phyloP scores from a whole-genome alignment of 2,329 filamentous ascomycete genomes.

The Trichocomaceae sp. region DNA sequence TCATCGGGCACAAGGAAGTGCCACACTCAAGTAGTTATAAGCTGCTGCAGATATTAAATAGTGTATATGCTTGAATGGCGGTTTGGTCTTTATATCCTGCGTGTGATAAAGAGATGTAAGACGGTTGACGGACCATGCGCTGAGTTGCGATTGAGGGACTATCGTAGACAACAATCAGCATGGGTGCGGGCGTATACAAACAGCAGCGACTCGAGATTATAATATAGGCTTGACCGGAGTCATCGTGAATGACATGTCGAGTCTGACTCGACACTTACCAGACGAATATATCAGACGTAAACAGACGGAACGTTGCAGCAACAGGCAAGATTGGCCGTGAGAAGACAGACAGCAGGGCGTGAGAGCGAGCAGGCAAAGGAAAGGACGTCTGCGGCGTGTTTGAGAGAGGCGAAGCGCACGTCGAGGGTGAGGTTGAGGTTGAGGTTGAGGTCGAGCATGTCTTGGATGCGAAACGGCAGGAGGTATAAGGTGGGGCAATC shows the following conservation, averaged over 20 bases:
- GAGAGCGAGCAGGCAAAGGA: not conserved
- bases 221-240: not conserved
- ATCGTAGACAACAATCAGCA: not conserved
- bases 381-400: not conserved
- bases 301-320: not conserved
- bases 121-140: not conserved
- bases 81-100: not conserved
- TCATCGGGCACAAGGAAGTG: not conserved
- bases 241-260: not conserved
- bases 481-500: conserved; percentile 13
- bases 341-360: not conserved
- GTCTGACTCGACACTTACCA: not conserved
- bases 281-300: not conserved
- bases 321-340: not conserved
- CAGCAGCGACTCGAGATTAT: not conserved
- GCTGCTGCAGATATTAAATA: not conserved
- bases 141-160: not conserved
- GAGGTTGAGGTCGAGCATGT: not conserved
- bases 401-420: not conserved
- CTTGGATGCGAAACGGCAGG: conserved; percentile 8
- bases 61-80: not conserved
- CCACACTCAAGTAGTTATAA: not conserved
- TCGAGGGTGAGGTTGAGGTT: too few species aligned
- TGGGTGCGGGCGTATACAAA: not conserved
- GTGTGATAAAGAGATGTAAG: not conserved